Evolutionary conservation across 768 basidiomycete genomes (phyloP).

Genomic region (Tephrocybe sp.): DNA sequence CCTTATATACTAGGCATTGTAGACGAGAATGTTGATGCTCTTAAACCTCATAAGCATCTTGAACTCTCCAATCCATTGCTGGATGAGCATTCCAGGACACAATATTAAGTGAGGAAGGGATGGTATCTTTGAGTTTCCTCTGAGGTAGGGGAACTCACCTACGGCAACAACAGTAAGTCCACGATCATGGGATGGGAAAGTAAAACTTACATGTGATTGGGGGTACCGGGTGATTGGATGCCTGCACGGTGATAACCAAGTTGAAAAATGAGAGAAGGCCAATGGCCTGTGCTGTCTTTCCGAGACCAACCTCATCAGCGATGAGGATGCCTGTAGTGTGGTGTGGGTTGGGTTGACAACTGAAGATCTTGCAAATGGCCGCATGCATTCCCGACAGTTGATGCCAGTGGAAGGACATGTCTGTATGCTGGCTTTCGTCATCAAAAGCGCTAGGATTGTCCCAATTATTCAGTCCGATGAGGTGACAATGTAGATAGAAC

Average conservation of each 20-base stretch:
- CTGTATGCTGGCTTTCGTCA: background rate
- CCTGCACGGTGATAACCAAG: slow-evolving; percentile 3
- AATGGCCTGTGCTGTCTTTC: slow-evolving; percentile 27
- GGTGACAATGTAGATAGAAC: background rate
- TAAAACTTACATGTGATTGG: background rate
- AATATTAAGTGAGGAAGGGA: background rate
- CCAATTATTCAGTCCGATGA: slow-evolving; percentile 13
- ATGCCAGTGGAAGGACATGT: slow-evolving; percentile 25
- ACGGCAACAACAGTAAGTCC: background rate
- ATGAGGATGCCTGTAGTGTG: slow-evolving; percentile 18
- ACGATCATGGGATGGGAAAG: background rate
- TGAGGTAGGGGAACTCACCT: background rate
- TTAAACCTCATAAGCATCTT: background rate
- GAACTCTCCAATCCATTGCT: background rate
- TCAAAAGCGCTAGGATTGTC: background rate
- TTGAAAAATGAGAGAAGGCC: slow-evolving; percentile 21
- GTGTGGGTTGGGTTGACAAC: background rate
- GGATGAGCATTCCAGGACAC: background rate
- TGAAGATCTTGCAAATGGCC: slow-evolving; percentile 18
- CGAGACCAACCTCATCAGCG: slow-evolving; percentile 31
- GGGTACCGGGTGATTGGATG: background rate
- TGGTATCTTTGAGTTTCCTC: background rate
- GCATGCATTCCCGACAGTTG: slow-evolving; percentile 24
- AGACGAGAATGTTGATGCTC: too few relatives aligned
- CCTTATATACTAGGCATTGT: too few relatives aligned